Evolutionary conservation across 495 filamentous ascomycete species (phyloP), one percentile per base, ranked within the genome.

Genomic region (Parathielavia appendiculata): DNA sequence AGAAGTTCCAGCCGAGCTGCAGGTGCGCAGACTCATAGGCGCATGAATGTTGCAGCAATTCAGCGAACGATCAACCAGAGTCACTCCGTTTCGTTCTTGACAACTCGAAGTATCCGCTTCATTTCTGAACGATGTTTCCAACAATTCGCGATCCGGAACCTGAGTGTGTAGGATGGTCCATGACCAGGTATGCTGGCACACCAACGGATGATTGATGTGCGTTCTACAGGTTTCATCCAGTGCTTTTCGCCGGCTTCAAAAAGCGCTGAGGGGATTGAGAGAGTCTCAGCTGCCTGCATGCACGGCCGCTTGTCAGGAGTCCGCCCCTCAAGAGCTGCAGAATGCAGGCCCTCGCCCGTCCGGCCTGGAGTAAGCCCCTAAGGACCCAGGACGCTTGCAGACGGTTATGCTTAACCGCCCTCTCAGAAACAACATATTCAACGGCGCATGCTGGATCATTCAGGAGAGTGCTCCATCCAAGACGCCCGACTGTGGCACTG

Each of bases 401-500:
- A 45, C 20, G 20, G 8, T 26, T 6, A 36, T n/a, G 26, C 16
- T 36, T 53, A 2, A 41, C 39, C n/a, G 1, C 13, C 22, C 16
- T 7, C 9, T 19, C 12, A 22, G 16, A 30, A n/a, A 17, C 17
- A 20, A 11, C 14, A 34, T 40, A 39, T 30, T n/a, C 34, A 39
- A 47, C 48, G 30, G 47, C 54, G 22, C 50, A 44, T 54, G 38
- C 14, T 36, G 44, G 38, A 22, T 44, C 41, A 47, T 22, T 20
- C 54, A 53, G 40, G 22, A 54, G 26, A 6, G 20, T 30, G 36
- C 23, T 50, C 39, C 48, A 39, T 23, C 32, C 40, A 51, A 9
- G 8, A 53, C 30, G 59, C 45, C 54, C 41, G 39, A 5, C 17
- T 54, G 59, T 62, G 59, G 59, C 59, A 62, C 59, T 22, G 48